A percentile compares a stretch with the other conserved stretches of the same genome.
These are phyloP conservation scores for Aegilops bicornis DNA, from an alignment of 176 grass and related monocot genomes.

Conservation along the genomic window DNA sequence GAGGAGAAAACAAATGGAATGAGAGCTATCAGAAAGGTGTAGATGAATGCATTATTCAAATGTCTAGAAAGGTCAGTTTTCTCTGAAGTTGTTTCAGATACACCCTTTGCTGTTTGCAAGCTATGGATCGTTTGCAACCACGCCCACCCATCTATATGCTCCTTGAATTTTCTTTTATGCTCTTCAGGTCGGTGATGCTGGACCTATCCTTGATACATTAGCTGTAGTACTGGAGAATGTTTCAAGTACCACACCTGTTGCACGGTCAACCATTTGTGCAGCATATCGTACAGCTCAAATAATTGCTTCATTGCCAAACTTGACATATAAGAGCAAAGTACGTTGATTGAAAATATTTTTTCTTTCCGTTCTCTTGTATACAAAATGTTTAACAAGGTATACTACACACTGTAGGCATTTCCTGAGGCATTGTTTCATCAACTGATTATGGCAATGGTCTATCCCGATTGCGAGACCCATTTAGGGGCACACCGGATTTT, in stretches of 20 bases:
- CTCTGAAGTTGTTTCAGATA: constrained; percentile 2
- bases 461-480: constrained; percentile 85
- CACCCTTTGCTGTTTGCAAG: neutral
- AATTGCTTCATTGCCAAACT: constrained; percentile 81
- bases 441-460: constrained; percentile 77
- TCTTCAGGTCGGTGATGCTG: constrained; percentile 88
- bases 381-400: constrained; percentile 11
- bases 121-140: constrained; percentile 11
- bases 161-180: constrained; percentile 9
- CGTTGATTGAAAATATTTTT: constrained; percentile 27
- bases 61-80: constrained; percentile 72
- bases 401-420: constrained; percentile 60
- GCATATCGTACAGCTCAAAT: constrained; percentile 88
- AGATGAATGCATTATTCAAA: constrained; percentile 82
- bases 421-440: constrained; percentile 96
- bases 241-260: constrained; percentile 55
- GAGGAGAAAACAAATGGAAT: constrained; percentile 58
- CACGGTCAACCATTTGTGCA: constrained; percentile 76
- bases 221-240: constrained; percentile 85
- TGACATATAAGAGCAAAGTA: constrained; percentile 80
- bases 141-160: neutral
- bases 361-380: constrained; percentile 11
- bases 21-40: constrained; percentile 54
- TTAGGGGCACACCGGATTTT: constrained; percentile 84
- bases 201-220: constrained; percentile 88